Base-by-base conservation (phyloP, 495 filamentous ascomycete species). In the Rhypophila decipiens region DNA sequence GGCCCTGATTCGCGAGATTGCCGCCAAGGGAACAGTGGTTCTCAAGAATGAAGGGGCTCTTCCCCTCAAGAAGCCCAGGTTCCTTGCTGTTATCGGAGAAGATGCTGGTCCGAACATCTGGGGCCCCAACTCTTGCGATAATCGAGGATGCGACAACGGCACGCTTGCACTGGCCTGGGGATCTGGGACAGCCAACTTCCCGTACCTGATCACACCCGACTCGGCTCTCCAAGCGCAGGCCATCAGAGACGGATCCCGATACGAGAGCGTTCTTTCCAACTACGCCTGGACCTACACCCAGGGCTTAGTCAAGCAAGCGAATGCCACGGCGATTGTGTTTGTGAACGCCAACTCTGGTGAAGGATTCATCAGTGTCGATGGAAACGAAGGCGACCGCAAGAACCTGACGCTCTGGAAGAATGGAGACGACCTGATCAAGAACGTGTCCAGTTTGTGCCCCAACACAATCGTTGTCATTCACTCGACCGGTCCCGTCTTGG, bases 91-190 rank as follows among this genome's bases (percentile, higher is more conserved):
- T n/a, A 78, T 96, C 50, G 88, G 94, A 19, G 80, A 87, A 33
- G 90, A 96, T 57, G 91, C 90, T 17, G 87, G 83, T 3, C 35
- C 80, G 8, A 91, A 87, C 54, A 73, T 77, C 0, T 70, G 72
- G 24, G 93, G 93, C n/a, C 86, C 88, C 15, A 96, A 98, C 61
- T 82, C 85, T 18, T 96, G 90, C 60, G 24, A 56, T 33, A 87
- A 98, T 66, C 81, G 86, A 33, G 82, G 85, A n/a, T 96, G 93
- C 50, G 73, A 88, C 60, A 78, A 81, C 35, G 91, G 90, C 34
- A 96, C 91, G 5, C 74, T 96, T 23, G 93, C 86, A 23, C 90
- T 95, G 84, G 90, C 81, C 39, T 98, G 91, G 93, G 93, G 91
- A 27, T 90, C 85, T 49, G 93, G 93, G 43, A 87, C 86, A 18